phyloP scores from a whole-genome alignment of 2,329 filamentous ascomycete genomes.

The Achaetomium macrosporum region DNA sequence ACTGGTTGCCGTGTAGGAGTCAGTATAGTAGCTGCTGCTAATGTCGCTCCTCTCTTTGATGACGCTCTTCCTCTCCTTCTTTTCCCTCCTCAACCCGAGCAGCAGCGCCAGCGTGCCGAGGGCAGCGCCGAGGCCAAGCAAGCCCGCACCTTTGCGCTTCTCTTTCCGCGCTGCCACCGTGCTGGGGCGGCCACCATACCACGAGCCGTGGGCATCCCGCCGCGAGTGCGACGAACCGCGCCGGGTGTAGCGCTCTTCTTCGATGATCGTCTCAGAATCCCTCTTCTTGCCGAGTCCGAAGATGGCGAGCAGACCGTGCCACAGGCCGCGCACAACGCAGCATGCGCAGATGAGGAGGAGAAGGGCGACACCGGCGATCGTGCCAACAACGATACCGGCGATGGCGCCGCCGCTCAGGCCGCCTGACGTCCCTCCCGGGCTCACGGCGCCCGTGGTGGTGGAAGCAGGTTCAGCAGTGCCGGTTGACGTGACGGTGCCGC shows the following conservation, averaged over 20 bases:
- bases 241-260: slow-evolving; percentile 58
- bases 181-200: slow-evolving; percentile 45
- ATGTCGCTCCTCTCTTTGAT: slow-evolving; percentile 39
- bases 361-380: slow-evolving; percentile 59
- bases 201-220: slow-evolving; percentile 51
- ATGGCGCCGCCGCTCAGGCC: slow-evolving; percentile 66
- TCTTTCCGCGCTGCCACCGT: slow-evolving; percentile 41
- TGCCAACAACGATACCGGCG: slow-evolving; percentile 73
- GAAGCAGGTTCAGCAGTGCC: slow-evolving; percentile 43
- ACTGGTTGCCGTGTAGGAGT: slow-evolving; percentile 46
- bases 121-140: slow-evolving; percentile 48
- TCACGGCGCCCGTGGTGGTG: slow-evolving; percentile 48
- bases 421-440: slow-evolving; percentile 33
- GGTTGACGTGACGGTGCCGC: slow-evolving; percentile 49
- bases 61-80: slow-evolving; percentile 41
- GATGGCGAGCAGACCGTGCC: slow-evolving; percentile 52
- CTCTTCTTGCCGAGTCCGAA: slow-evolving; percentile 54
- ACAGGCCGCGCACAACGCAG: slow-evolving; percentile 60
- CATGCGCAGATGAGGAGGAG: slow-evolving; percentile 69
- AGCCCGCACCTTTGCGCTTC: slow-evolving; percentile 45
- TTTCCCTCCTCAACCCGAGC: slow-evolving; percentile 47
- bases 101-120: slow-evolving; percentile 48
- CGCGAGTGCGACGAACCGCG: slow-evolving; percentile 30
- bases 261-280: slow-evolving; percentile 40
- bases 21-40: slow-evolving; percentile 49